A percentile compares a stretch with the other conserved stretches of the same genome.
Conservation (phyloP, 2,329 filamentous ascomycete genomes). For the Aspergillus persii region DNA sequence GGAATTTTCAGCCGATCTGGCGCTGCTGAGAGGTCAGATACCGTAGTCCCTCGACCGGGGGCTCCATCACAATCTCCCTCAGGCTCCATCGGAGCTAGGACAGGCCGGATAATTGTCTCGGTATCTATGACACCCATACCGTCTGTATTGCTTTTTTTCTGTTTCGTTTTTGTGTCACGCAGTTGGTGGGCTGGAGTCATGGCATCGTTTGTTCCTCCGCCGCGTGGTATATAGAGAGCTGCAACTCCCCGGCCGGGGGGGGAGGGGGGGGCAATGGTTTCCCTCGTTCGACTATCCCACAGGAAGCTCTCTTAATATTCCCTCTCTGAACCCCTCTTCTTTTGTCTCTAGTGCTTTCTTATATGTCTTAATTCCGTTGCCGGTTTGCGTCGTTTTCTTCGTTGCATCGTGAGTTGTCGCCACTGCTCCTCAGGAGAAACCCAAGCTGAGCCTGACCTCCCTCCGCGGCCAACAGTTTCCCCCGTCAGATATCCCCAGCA, state of each 20-base stretch:
- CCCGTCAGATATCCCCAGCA: constrained; percentile 8
- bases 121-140: background rate
- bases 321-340: background rate
- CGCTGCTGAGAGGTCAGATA: constrained; percentile 1
- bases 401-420: constrained; percentile 7
- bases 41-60: background rate
- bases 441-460: constrained; percentile 5
- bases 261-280: background rate
- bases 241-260: background rate
- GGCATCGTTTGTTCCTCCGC: background rate
- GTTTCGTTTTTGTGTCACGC: background rate
- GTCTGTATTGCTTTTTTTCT: background rate
- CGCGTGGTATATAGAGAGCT: constrained; percentile 2
- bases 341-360: background rate
- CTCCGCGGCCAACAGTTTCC: constrained; percentile 4
- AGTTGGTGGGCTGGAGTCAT: background rate
- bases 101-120: background rate
- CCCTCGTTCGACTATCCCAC: background rate
- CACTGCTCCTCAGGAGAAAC: constrained; percentile 6
- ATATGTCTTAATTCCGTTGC: constrained; percentile 6
- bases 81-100: background rate
- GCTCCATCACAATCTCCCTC: background rate
- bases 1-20: constrained; percentile 7
- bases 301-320: background rate
- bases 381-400: constrained; percentile 9